Conservation (phyloP, 345 rosid species). For the Euphorbia peplus region DNA sequence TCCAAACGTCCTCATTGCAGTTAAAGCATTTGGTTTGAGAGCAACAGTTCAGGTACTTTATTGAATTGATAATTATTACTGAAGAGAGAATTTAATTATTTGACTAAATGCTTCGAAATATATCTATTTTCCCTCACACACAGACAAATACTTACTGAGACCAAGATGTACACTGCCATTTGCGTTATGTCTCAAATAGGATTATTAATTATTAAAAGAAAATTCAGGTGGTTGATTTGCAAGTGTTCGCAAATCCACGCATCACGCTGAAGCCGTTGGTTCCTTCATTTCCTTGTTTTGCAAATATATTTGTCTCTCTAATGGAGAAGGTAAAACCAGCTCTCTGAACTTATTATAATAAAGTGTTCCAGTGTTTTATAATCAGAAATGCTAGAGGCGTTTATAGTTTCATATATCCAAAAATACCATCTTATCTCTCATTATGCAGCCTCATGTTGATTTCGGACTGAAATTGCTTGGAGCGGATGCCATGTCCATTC, state of each 20-base stretch:
- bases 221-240: slow-evolving; percentile 80
- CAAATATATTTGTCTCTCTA: slow-evolving; percentile 76
- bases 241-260: slow-evolving; percentile 86
- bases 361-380: background rate
- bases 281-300: slow-evolving; percentile 93
- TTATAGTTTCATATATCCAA: background rate
- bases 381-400: background rate
- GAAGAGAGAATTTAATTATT: background rate
- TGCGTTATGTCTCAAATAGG: background rate
- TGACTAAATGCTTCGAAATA: background rate
- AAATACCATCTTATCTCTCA: slow-evolving; percentile 1
- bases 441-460: slow-evolving; percentile 87
- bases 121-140: background rate
- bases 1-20: slow-evolving; percentile 25
- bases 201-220: background rate
- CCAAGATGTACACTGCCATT: background rate
- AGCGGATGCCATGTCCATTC: slow-evolving; percentile 95
- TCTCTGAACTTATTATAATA: background rate
- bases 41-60: slow-evolving; percentile 31
- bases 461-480: slow-evolving; percentile 91
- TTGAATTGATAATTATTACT: background rate
- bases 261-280: slow-evolving; percentile 89
- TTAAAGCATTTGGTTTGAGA: slow-evolving; percentile 33
- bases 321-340: slow-evolving; percentile 69
- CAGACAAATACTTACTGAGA: background rate